Percentiles rank a stretch among this genome's conserved stretches.
phyloP scores from a whole-genome alignment of 2,329 filamentous ascomycete genomes.

The Cladosporium sp. region DNA sequence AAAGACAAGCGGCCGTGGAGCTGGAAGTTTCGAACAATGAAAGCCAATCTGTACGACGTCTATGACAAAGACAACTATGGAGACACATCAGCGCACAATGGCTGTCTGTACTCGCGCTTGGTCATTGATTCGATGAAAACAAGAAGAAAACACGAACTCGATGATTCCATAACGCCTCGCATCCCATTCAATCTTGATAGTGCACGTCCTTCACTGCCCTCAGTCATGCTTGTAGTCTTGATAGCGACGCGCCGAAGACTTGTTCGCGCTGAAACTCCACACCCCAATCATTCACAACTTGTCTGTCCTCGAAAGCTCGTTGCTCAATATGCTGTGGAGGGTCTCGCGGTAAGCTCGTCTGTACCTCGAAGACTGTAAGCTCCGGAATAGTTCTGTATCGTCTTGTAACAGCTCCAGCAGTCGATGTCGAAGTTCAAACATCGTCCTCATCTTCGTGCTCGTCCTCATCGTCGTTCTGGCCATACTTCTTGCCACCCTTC shows the following conservation, averaged over 20 bases:
- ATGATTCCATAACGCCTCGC: neutral
- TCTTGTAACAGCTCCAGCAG: neutral
- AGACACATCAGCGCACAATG: neutral
- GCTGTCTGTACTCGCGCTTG: neutral
- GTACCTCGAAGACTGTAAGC: neutral
- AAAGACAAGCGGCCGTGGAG: neutral
- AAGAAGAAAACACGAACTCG: neutral
- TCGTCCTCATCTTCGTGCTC: neutral
- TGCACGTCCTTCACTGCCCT: neutral
- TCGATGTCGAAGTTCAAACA: neutral
- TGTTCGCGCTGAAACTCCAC: neutral
- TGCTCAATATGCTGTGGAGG: neutral
- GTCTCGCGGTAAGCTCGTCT: neutral
- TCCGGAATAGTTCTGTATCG: neutral
- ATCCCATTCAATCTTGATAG: neutral
- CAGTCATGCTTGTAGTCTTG: neutral
- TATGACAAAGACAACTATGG: neutral
- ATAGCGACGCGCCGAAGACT: neutral
- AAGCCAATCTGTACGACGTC: neutral
- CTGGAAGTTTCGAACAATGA: neutral
- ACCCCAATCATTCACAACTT: neutral
- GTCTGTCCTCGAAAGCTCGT: neutral
- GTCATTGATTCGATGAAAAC: neutral
- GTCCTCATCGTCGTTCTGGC: neutral
- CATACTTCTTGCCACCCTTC: no score